Conservation (phyloP, 129 eudicot species). For the Flaveria bidentis region DNA sequence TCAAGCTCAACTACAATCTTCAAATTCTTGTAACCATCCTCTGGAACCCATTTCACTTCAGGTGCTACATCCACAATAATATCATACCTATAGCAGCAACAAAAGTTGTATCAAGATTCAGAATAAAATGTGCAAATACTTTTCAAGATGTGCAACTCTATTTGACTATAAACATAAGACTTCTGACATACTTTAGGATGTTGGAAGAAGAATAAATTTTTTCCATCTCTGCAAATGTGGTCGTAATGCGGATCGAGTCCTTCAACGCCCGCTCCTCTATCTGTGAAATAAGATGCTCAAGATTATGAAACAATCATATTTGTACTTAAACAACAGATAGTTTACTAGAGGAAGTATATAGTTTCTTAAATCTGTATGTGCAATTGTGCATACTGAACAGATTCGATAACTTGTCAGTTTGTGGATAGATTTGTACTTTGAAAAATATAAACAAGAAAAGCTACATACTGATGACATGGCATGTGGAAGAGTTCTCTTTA, state of each 20-base stretch:
- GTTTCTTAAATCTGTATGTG: no score
- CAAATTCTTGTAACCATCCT: constrained; percentile 85
- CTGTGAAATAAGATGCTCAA: constrained; percentile 40
- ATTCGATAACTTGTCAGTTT: constrained; percentile 16
- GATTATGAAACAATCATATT: background rate
- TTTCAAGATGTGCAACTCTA: background rate
- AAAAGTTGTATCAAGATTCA: constrained; percentile 14
- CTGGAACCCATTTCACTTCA: constrained; percentile 84
- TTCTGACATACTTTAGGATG: constrained; percentile 57
- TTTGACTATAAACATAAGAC: constrained; percentile 7
- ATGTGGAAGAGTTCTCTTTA: constrained; percentile 99
- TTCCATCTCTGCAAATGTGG: constrained; percentile 78
- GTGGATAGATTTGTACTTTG: background rate
- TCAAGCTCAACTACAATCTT: constrained; percentile 92
- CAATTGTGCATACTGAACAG: no score
- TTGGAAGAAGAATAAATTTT: constrained; percentile 55
- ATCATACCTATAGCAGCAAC: constrained; percentile 64
- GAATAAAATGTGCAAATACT: background rate
- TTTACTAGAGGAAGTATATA: background rate
- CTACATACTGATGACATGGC: constrained; percentile 85
- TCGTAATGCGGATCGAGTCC: constrained; percentile 78
- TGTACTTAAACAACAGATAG: background rate
- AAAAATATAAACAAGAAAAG: constrained; percentile 9
- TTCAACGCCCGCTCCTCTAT: constrained; percentile 72
- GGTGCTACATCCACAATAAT: constrained; percentile 87